Base-by-base conservation (phyloP, 2,329 filamentous ascomycete genomes). In the Clarireedia sp. region DNA sequence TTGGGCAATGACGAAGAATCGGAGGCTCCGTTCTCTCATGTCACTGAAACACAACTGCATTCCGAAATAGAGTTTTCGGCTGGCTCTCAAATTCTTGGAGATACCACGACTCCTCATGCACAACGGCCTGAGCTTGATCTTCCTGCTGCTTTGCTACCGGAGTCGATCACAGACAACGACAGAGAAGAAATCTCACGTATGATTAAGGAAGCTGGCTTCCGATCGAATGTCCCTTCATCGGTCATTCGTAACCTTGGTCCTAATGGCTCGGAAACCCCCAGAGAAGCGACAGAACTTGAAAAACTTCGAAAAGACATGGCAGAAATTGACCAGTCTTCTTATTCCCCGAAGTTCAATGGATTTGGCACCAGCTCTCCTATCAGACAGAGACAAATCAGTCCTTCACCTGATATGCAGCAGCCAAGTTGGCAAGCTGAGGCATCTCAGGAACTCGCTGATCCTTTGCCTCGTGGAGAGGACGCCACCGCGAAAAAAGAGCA, bases 161-260 rank as follows among this genome's bases (percentile, higher is more conserved):
- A 62, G 24, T 58, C 59, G 14, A 54, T 63, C 9, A 63, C 64
- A 5, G 60, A 63, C 16, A 60, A 61, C 24, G 58, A 60, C 8
- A 70, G 59, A 19, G 67, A 69, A 43, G 71, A 75, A 23, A 75
- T 77, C 40, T 72, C 71, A 47, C 62, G 70, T 43, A 66, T 78
- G 48, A 78, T 78, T 41, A 71, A 69, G 48, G 73, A 78, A 48
- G 75, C 74, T 14, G 76, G 75, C 3, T 78, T 77, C 62, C 69
- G 74, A 37, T 74, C 74, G 21, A 70, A 70, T 17, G 62, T 78
- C 44, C 70, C 74, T 49, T 72, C 73, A 3, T 70, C 75, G 14
- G 59, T 71, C 21, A 45, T 63, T 36, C 64, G 59, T 47, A 58
- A 64, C 24, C 57, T 63, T 43, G 59, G 55, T 41, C 67, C 67